Evolutionary conservation across 306 rosid species (phyloP).

Genomic region (Trifolium dubium): DNA sequence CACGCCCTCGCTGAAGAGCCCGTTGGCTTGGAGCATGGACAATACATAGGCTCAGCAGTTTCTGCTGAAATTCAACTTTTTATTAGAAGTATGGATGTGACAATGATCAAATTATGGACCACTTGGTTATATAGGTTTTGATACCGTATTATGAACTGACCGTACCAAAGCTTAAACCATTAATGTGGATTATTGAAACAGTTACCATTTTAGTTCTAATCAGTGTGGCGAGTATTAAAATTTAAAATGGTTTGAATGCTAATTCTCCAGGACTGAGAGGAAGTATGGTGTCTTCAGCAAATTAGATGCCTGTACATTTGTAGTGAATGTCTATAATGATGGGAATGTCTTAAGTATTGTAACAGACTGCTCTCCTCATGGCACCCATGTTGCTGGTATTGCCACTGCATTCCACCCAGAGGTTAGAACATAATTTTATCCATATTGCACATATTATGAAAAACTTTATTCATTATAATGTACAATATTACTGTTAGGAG

Average conservation of each 20-base stretch:
- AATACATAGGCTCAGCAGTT: background rate
- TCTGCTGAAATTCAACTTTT: no score
- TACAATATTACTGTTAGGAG: slow-evolving; percentile 59
- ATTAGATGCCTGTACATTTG: slow-evolving; percentile 90
- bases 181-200: slow-evolving; percentile 36
- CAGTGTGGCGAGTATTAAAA: slow-evolving; percentile 12
- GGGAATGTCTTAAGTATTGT: slow-evolving; percentile 89
- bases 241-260: slow-evolving; percentile 37
- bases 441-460: slow-evolving; percentile 23
- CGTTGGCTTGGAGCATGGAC: slow-evolving; percentile 7
- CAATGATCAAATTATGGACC: background rate
- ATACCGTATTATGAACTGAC: background rate
- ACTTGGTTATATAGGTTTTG: slow-evolving; percentile 11
- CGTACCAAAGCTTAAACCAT: background rate
- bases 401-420: slow-evolving; percentile 89
- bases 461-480: slow-evolving; percentile 36
- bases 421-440: slow-evolving; percentile 56
- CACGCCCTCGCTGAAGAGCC: background rate
- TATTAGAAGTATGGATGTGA: background rate
- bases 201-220: slow-evolving; percentile 31
- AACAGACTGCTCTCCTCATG: slow-evolving; percentile 94
- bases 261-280: slow-evolving; percentile 73
- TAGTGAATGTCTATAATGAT: slow-evolving; percentile 79
- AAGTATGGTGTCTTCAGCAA: slow-evolving; percentile 90
- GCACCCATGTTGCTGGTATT: slow-evolving; percentile 96